Evolutionary conservation across 768 basidiomycete species (phyloP).

Genomic region (Dentipellis fragilis): DNA sequence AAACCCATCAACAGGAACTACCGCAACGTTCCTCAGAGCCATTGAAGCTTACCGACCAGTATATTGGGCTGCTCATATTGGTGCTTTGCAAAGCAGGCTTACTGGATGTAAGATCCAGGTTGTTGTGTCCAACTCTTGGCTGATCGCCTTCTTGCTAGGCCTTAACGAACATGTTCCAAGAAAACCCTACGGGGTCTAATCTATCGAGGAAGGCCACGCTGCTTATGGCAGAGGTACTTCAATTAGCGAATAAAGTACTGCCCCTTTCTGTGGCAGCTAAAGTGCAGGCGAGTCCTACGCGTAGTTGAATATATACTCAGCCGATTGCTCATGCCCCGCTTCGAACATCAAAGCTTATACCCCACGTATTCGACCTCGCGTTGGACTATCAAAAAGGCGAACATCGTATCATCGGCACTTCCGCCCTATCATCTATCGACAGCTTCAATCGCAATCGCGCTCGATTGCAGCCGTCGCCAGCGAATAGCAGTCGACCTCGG

Average conservation of each 20-base stretch:
- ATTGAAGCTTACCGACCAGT: conserved; percentile 86
- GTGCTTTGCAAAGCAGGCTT: conserved; percentile 84
- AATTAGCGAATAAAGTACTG: conserved; percentile 78
- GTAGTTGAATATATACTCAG: neutral
- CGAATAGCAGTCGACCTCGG: conserved; percentile 56
- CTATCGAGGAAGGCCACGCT: conserved; percentile 86
- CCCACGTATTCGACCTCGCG: conserved; percentile 77
- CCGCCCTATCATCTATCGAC: conserved; percentile 80
- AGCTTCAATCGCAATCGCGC: conserved; percentile 86
- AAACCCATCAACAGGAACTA: conserved; percentile 6
- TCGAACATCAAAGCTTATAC: conserved; percentile 48
- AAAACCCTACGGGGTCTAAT: conserved; percentile 58
- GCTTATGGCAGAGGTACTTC: conserved; percentile 84
- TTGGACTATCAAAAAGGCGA: conserved; percentile 70
- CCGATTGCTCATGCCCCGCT: neutral
- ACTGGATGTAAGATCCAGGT: conserved; percentile 53
- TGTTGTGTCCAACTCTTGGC: neutral
- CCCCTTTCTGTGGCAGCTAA: conserved; percentile 74
- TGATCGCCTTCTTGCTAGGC: conserved; percentile 39
- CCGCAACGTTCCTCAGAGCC: conserved; percentile 33
- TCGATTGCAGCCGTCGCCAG: conserved; percentile 48
- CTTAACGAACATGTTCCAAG: conserved; percentile 76
- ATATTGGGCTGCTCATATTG: conserved; percentile 74
- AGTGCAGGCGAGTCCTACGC: conserved; percentile 51
- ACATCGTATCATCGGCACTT: conserved; percentile 73